Evolutionary conservation across 2,329 filamentous ascomycete genomes (phyloP), one percentile per base, ranked within the genome.

Genomic region (Colletotrichum shisoi): DNA sequence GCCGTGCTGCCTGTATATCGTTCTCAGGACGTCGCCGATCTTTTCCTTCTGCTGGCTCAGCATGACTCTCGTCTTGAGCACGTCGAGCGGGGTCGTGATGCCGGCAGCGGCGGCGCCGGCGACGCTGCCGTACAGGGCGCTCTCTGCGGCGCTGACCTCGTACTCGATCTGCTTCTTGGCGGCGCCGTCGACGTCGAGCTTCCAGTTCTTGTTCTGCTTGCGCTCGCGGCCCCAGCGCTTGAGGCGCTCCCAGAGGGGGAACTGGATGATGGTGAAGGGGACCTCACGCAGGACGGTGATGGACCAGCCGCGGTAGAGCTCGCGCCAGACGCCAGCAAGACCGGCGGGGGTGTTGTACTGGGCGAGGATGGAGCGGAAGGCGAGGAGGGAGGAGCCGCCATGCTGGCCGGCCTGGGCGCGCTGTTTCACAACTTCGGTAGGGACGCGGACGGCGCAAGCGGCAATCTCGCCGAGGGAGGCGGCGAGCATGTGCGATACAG

Each of bases 21-120:
- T 80, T 59, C 80, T 81, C 70, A 94, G 81, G 68, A 97, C 83
- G 4, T 78, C 76, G 40, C 80, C 76, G 70, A 88, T 84, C 13
- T 83, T 85, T 76, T 86, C 86, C 72, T 82, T 87, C 81, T 89
- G 87, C 73, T 87, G 85, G 15, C 91, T 90, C 72, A 99, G 82
- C 95, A 99, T 99, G 79, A 98, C 90, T 70, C 95, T 84, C 71
- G 95, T 99, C 87, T 99, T 99, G 71, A 99, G 83, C 69, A 99
- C 95, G 79, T 99, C 95, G 70, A 99, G 80, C 45, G 95, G 95
- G 59, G 95, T 99, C 27, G 95, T 99, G 67, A 94, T 76, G 0
- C 87, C 94, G 0, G 95, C 95, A 0, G 95, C 93, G 45, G 97
- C 84, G 1, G 90, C 93, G 0, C 95, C 95, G 0, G 93, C 89